These are phyloP conservation scores for Fusarium miscanthi DNA, from an alignment of 2,329 filamentous ascomycete species.

Conservation along the genomic window DNA sequence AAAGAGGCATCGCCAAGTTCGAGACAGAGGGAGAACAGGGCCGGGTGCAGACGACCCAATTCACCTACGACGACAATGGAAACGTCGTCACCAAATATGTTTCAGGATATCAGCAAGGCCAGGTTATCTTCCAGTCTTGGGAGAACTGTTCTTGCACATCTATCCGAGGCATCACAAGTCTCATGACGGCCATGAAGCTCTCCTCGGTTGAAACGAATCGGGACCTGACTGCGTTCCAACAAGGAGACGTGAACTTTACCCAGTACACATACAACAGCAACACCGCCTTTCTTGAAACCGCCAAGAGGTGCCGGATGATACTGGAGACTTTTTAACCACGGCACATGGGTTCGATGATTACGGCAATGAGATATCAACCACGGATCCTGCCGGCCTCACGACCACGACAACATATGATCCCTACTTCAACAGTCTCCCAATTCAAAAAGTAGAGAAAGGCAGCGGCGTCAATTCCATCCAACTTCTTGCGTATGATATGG, in stretches of 20 bases:
- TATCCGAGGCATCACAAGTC: not conserved
- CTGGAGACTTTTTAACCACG: too few species aligned
- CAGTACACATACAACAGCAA: not conserved
- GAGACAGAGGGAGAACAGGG: not conserved
- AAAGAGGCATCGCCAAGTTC: not conserved
- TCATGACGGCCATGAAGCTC: not conserved
- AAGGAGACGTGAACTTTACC: too few species aligned
- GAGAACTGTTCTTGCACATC: not conserved
- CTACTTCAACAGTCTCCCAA: not conserved
- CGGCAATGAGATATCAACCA: not conserved
- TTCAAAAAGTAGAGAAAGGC: not conserved
- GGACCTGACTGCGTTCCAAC: too few species aligned
- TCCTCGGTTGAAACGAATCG: not conserved
- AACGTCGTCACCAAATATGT: not conserved
- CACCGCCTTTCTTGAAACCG: not conserved
- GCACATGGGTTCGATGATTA: not conserved
- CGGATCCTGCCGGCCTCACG: not conserved
- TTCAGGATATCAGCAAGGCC: not conserved
- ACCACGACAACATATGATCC: not conserved
- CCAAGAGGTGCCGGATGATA: too few species aligned
- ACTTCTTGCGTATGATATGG: not conserved
- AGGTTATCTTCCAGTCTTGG: not conserved
- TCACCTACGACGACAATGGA: not conserved
- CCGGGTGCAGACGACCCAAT: not conserved
- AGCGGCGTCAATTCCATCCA: not conserved